phyloP scores from a whole-genome alignment of 768 basidiomycete species.

The Serendipita sp. region DNA sequence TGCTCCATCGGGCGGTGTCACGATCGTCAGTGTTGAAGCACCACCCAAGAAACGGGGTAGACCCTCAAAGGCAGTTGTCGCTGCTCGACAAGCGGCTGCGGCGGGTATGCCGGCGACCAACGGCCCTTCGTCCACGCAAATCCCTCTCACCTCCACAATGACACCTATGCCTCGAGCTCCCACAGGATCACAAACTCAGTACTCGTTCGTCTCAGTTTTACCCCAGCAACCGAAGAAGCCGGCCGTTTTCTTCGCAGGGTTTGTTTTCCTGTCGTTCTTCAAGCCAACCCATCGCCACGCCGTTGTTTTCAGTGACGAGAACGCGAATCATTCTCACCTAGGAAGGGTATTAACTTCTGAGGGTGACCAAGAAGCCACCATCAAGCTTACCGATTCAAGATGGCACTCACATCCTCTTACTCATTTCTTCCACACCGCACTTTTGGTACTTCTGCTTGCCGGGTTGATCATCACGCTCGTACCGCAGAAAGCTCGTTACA shows the following conservation, averaged over 20 bases:
- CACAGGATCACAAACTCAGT: constrained; percentile 3
- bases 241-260: constrained; percentile 48
- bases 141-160: constrained; percentile 17
- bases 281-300: constrained; percentile 43
- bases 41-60: constrained; percentile 46
- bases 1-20: constrained; percentile 20
- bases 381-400: not conserved
- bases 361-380: not conserved
- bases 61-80: constrained; percentile 53
- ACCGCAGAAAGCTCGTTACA: not conserved
- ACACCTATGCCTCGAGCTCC: constrained; percentile 12
- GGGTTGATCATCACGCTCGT: not conserved
- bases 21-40: constrained; percentile 47
- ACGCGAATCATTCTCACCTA: not conserved
- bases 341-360: not conserved
- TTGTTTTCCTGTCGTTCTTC: constrained; percentile 76
- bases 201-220: not conserved
- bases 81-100: constrained; percentile 18
- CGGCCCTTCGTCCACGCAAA: constrained; percentile 7
- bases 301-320: constrained; percentile 17
- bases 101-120: not conserved
- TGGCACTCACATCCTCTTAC: constrained; percentile 2
- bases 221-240: constrained; percentile 13
- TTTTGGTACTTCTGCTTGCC: not conserved
- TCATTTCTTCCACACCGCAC: not conserved